Percentiles rank a stretch among this genome's conserved stretches.
Evolutionary conservation across 345 rosid species (phyloP).

Genomic region (Citrus inodora): DNA sequence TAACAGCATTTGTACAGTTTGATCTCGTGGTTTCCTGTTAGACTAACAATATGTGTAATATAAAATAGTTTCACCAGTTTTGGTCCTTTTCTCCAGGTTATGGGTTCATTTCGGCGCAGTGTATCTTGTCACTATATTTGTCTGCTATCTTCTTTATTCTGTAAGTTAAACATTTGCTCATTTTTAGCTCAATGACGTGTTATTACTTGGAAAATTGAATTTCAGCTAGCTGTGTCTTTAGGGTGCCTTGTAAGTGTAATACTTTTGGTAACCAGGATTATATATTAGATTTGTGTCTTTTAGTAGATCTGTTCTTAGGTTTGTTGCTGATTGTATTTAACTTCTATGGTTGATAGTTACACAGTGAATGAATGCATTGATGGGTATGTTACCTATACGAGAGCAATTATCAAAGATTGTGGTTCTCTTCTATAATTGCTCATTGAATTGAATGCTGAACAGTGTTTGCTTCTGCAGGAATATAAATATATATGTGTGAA

Average conservation of each 20-base stretch:
- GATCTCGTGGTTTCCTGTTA: background rate
- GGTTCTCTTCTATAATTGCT: background rate
- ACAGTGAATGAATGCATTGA: constrained; percentile 2
- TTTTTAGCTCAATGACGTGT: background rate
- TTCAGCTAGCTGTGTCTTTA: constrained; percentile 1
- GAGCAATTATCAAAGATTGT: background rate
- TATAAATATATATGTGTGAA: constrained; percentile 59
- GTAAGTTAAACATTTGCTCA: constrained; percentile 42
- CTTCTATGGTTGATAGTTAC: background rate
- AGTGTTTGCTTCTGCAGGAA: constrained; percentile 55
- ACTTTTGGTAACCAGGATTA: background rate
- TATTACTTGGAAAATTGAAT: background rate
- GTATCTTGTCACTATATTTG: constrained; percentile 64
- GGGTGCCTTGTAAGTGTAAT: constrained; percentile 3
- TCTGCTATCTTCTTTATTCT: constrained; percentile 71
- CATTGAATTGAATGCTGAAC: constrained; percentile 4
- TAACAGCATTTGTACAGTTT: background rate
- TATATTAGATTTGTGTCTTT: background rate
- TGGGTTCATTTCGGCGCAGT: constrained; percentile 91
- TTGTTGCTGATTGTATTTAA: background rate
- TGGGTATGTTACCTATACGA: constrained; percentile 5
- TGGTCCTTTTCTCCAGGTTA: constrained; percentile 53
- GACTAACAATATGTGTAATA: background rate
- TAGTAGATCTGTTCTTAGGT: background rate
- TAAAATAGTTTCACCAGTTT: constrained; percentile 11